phyloP scores from a whole-genome alignment of 2,329 filamentous ascomycete species.

The Aspergillus spinulosporus region DNA sequence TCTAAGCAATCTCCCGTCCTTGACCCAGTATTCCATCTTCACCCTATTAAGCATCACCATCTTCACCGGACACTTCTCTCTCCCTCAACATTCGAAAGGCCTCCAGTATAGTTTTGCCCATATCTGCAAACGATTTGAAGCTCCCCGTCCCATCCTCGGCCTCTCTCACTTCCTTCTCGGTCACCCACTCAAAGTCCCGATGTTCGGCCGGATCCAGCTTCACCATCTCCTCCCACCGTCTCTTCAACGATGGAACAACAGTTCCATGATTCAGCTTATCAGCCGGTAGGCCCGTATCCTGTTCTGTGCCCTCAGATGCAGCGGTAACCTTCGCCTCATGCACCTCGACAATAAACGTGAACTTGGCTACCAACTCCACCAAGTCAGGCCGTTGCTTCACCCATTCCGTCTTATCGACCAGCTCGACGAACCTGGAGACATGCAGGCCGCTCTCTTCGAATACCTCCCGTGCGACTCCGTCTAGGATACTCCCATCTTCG shows the following conservation, averaged over 20 bases:
- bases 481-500: slow-evolving; percentile 50
- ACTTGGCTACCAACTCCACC: slow-evolving; percentile 33
- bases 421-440: slow-evolving; percentile 44
- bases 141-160: slow-evolving; percentile 12
- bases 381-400: slow-evolving; percentile 27
- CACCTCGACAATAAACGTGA: slow-evolving; percentile 41
- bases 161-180: slow-evolving; percentile 35
- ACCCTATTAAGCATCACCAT: neutral
- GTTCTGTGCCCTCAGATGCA: neutral
- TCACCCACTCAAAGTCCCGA: slow-evolving; percentile 39
- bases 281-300: neutral
- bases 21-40: neutral
- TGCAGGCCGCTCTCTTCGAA: slow-evolving; percentile 54
- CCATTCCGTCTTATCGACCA: slow-evolving; percentile 41
- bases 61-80: neutral
- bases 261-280: neutral
- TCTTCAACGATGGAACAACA: neutral
- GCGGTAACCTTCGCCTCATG: slow-evolving; percentile 19
- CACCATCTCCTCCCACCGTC: slow-evolving; percentile 27
- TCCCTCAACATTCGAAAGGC: slow-evolving; percentile 9
- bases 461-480: slow-evolving; percentile 52
- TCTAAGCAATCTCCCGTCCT: too few species aligned
- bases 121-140: slow-evolving; percentile 5
- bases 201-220: slow-evolving; percentile 38
- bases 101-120: slow-evolving; percentile 5